Conservation (phyloP, 129 eudicot genomes). For the Tagetes patula region DNA sequence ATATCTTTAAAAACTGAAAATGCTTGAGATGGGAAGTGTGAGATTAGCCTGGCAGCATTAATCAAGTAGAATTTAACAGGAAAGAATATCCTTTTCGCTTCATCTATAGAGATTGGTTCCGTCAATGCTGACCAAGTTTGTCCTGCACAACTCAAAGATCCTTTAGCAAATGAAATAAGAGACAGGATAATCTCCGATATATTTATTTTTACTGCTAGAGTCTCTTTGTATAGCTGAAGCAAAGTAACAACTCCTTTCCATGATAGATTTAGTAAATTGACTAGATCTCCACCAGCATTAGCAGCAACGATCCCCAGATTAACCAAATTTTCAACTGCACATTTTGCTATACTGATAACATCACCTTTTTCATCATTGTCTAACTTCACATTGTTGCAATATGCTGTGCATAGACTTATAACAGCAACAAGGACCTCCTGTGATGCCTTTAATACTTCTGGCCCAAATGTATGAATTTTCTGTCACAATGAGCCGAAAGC, state of each 20-base stretch:
- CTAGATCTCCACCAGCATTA: conserved; percentile 85
- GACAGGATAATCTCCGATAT: conserved; percentile 59
- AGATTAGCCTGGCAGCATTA: conserved; percentile 86
- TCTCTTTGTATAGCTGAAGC: conserved; percentile 79
- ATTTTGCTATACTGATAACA: conserved; percentile 45
- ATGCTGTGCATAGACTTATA: conserved; percentile 65
- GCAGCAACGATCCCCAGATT: conserved; percentile 82
- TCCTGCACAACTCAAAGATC: conserved; percentile 65
- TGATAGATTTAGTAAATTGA: conserved; percentile 67
- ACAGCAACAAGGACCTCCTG: conserved; percentile 65
- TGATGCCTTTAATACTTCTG: conserved; percentile 64
- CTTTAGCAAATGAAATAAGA: conserved; percentile 68
- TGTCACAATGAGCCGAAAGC: conserved; percentile 33
- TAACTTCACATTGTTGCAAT: conserved; percentile 52
- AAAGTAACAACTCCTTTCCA: conserved; percentile 96
- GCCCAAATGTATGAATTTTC: conserved; percentile 49
- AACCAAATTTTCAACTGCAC: conserved; percentile 58
- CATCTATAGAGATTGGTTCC: conserved; percentile 50
- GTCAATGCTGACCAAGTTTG: conserved; percentile 61
- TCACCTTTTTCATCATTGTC: conserved; percentile 45
- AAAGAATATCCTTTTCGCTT: conserved; percentile 82
- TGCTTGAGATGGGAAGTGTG: conserved; percentile 79
- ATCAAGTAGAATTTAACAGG: conserved; percentile 87
- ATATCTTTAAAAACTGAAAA: conserved; percentile 56
- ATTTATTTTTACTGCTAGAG: conserved; percentile 58